These are phyloP conservation scores for Penicillium malachiteum DNA, from an alignment of 495 filamentous ascomycete species.

Conservation along the genomic window DNA sequence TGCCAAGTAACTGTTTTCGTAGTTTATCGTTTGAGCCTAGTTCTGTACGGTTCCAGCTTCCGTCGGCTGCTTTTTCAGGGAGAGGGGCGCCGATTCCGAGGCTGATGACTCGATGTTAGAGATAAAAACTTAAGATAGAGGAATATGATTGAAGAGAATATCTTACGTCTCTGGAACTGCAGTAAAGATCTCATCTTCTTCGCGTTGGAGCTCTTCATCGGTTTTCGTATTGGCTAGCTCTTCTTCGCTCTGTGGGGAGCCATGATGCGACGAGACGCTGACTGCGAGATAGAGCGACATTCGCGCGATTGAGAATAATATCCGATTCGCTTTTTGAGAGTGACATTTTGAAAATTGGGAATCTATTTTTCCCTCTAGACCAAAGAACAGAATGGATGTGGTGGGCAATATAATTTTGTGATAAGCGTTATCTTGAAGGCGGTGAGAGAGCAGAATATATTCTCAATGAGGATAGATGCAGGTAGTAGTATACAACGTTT, in stretches of 20 bases:
- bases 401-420: slow-evolving; percentile 13
- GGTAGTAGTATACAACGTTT: slow-evolving; percentile 9
- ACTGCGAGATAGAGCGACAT: slow-evolving; percentile 49
- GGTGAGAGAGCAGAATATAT: slow-evolving; percentile 5
- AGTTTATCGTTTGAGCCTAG: slow-evolving; percentile 45
- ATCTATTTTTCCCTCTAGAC: background rate
- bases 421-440: slow-evolving; percentile 14
- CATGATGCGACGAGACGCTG: slow-evolving; percentile 54
- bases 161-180: slow-evolving; percentile 53
- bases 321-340: slow-evolving; percentile 43
- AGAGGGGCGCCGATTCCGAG: slow-evolving; percentile 49
- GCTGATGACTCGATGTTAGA: slow-evolving; percentile 22
- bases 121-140: background rate
- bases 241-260: slow-evolving; percentile 46
- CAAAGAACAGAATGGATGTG: background rate
- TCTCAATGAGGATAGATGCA: slow-evolving; percentile 10
- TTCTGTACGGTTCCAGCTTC: slow-evolving; percentile 40
- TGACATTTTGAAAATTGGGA: slow-evolving; percentile 25
- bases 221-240: slow-evolving; percentile 44
- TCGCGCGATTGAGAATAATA: slow-evolving; percentile 50
- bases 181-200: slow-evolving; percentile 53
- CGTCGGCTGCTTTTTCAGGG: slow-evolving; percentile 40
- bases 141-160: background rate
- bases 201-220: slow-evolving; percentile 42
- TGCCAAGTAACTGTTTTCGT: slow-evolving; percentile 49